Evolutionary conservation across 2,329 filamentous ascomycete genomes (phyloP).

Genomic region (Paraconiothyrium brasiliense): DNA sequence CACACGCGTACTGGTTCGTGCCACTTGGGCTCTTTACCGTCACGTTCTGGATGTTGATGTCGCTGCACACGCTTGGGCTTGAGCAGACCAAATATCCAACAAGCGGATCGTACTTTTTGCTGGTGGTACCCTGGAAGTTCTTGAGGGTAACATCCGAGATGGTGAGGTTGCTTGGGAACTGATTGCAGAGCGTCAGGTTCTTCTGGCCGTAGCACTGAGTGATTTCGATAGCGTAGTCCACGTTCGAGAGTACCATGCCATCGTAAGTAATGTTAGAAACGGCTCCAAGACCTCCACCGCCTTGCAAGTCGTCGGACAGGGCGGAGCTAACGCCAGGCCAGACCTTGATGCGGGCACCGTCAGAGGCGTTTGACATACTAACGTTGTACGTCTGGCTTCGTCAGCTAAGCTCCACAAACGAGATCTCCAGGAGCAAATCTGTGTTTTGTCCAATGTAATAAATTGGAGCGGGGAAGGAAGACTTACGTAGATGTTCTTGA

Average conservation of each 20-base stretch:
- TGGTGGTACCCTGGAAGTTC: conserved; percentile 66
- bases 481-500: conserved; percentile 71
- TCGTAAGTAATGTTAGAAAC: conserved; percentile 75
- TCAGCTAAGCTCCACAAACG: conserved; percentile 9
- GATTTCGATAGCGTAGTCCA: conserved; percentile 71
- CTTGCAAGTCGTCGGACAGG: conserved; percentile 68
- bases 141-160: conserved; percentile 66
- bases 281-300: conserved; percentile 69
- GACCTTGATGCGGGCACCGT: conserved; percentile 77
- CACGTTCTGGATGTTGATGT: conserved; percentile 58
- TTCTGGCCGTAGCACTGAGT: conserved; percentile 73
- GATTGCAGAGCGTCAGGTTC: conserved; percentile 68
- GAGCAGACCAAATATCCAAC: conserved; percentile 57
- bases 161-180: conserved; percentile 65
- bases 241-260: conserved; percentile 67
- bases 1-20: conserved; percentile 54
- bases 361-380: conserved; percentile 55
- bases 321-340: conserved; percentile 69
- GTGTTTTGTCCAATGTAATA: conserved; percentile 31
- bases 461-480: not conserved
- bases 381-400: conserved; percentile 44
- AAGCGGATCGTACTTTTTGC: conserved; percentile 53
- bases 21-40: conserved; percentile 60
- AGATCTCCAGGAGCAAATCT: not conserved
- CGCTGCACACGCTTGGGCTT: conserved; percentile 56